Conservation (phyloP, 305 asterid genomes). For the Fraxinus paxiana region DNA sequence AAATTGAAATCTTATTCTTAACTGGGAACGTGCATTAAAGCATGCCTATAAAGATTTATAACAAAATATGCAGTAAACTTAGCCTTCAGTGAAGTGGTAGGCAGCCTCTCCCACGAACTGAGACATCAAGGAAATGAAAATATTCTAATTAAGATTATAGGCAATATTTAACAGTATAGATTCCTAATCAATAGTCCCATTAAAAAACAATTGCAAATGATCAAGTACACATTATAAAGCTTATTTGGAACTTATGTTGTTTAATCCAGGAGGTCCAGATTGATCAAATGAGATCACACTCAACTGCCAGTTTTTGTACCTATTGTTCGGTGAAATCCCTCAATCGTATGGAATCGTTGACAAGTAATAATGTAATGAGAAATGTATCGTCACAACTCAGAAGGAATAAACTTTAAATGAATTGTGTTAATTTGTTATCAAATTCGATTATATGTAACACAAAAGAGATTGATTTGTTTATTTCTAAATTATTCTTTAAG, state of each 20-base stretch:
- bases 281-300: neutral
- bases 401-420: neutral
- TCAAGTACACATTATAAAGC: neutral
- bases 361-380: neutral
- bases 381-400: neutral
- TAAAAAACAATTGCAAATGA: neutral
- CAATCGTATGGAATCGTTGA: neutral
- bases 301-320: neutral
- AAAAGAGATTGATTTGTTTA: neutral
- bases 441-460: neutral
- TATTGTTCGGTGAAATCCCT: neutral
- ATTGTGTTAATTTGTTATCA: neutral
- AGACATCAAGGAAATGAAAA: neutral
- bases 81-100: neutral
- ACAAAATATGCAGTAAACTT: neutral
- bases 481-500: too few species aligned
- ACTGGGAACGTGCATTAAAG: neutral
- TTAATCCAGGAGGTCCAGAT: neutral
- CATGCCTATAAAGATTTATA: neutral
- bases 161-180: neutral
- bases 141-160: neutral
- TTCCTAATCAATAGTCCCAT: neutral
- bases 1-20: neutral
- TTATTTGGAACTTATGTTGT: neutral
- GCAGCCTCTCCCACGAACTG: neutral